Conservation (phyloP, 75 land plant species). For the Chamaecyparis obtusa region DNA sequence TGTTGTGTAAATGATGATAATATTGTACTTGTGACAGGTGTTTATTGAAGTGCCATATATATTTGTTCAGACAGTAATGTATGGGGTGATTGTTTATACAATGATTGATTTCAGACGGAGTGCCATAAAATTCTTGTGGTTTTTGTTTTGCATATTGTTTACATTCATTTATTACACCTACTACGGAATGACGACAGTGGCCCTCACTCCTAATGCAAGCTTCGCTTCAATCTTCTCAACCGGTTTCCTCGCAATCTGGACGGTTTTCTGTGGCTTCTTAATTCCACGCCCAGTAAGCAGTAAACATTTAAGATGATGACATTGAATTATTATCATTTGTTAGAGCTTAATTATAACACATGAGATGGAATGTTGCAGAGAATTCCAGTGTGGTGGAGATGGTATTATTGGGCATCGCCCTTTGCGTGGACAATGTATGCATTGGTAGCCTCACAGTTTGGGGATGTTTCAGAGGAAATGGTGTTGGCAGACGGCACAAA, state of each 20-base stretch:
- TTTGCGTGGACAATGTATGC: constrained; percentile 58
- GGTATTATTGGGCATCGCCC: constrained; percentile 55
- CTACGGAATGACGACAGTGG: constrained; percentile 87
- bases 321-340: too few relatives aligned
- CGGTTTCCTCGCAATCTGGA: constrained; percentile 75
- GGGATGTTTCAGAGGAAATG: constrained; percentile 12
- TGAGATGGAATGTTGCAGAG: constrained; percentile 27
- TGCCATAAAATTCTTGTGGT: constrained; percentile 55
- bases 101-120: constrained; percentile 62
- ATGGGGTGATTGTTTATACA: constrained; percentile 50
- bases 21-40: constrained; percentile 25
- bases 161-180: constrained; percentile 75
- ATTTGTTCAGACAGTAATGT: constrained; percentile 56
- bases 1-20: not conserved
- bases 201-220: constrained; percentile 60
- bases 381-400: constrained; percentile 57
- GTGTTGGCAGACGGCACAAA: constrained; percentile 1
- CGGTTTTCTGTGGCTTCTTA: constrained; percentile 73
- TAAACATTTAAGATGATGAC: too few relatives aligned
- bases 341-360: not conserved
- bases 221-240: constrained; percentile 67
- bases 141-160: constrained; percentile 67
- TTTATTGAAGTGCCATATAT: constrained; percentile 75
- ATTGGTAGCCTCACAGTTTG: constrained; percentile 38
- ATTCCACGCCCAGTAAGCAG: constrained; percentile 42